Conservation (phyloP, 1,284 basidiomycete species). For the Flammula alnicola region DNA sequence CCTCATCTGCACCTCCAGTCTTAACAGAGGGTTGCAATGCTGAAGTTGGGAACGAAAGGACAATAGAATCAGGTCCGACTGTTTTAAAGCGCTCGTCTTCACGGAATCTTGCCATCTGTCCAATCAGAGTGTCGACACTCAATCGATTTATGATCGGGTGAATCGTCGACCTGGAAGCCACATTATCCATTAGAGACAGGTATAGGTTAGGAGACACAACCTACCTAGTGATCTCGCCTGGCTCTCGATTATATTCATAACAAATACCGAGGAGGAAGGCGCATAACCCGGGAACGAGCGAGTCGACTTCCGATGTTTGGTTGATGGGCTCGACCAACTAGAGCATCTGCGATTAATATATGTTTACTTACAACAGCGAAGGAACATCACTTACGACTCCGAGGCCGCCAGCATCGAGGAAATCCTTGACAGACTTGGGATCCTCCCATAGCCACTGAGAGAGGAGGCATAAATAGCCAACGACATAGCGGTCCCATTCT, state of each 20-base stretch:
- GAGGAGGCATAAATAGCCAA: constrained; percentile 84
- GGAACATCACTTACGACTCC: constrained; percentile 71
- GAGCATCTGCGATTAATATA: constrained; percentile 9
- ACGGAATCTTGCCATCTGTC: constrained; percentile 84
- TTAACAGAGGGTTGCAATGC: constrained; percentile 40
- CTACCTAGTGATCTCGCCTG: constrained; percentile 87
- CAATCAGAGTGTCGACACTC: constrained; percentile 88
- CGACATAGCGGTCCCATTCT: constrained; percentile 91
- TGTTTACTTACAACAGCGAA: not conserved
- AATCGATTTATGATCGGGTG: constrained; percentile 86
- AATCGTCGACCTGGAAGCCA: constrained; percentile 67
- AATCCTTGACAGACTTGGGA: constrained; percentile 84
- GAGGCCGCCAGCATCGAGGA: constrained; percentile 88
- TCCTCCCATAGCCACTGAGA: constrained; percentile 98
- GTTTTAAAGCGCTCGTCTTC: constrained; percentile 93
- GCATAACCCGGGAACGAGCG: constrained; percentile 88
- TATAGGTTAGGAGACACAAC: constrained; percentile 3
- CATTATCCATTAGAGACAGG: constrained; percentile 3
- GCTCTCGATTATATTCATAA: constrained; percentile 94
- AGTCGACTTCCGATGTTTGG: constrained; percentile 85
- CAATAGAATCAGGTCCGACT: constrained; percentile 81
- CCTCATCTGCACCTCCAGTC: constrained; percentile 58
- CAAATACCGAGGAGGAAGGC: constrained; percentile 92
- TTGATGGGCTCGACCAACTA: constrained; percentile 95
- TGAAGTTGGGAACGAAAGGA: constrained; percentile 52